Evolutionary conservation across 257 asterid genomes (phyloP).

Genomic region (Striga asiatica): DNA sequence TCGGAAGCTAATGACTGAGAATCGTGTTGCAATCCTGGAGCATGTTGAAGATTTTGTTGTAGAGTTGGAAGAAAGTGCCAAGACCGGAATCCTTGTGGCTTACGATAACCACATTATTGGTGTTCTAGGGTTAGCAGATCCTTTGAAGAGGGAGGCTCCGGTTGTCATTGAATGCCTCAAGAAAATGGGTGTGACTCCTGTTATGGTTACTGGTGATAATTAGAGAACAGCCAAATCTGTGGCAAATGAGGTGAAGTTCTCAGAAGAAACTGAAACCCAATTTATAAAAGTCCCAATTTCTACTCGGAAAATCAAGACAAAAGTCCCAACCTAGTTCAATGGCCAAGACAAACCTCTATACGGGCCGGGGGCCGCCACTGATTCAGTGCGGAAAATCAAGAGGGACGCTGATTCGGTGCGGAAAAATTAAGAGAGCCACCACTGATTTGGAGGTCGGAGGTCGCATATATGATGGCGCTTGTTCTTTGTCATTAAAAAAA

Average conservation of each 20-base stretch:
- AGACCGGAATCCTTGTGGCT: constrained; percentile 85
- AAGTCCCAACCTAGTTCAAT: too few relatives aligned
- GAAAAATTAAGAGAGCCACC: too few relatives aligned
- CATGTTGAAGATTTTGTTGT: constrained; percentile 65
- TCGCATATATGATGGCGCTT: too few relatives aligned
- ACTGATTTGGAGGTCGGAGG: too few relatives aligned
- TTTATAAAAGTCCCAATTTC: too few relatives aligned
- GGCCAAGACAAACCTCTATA: too few relatives aligned
- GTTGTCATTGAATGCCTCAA: constrained; percentile 81
- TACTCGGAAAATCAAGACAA: too few relatives aligned
- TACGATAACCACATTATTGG: constrained; percentile 45
- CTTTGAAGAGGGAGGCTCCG: constrained; percentile 93
- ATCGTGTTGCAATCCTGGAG: constrained; percentile 35
- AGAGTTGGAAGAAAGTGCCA: constrained; percentile 88
- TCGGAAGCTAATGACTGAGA: constrained; percentile 68
- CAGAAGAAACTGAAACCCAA: too few relatives aligned
- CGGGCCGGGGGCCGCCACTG: too few relatives aligned
- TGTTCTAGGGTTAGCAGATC: constrained; percentile 91
- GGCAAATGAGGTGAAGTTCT: constrained; percentile 94
- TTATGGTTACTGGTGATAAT: constrained; percentile 99
- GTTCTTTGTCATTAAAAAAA: too few relatives aligned
- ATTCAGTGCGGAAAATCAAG: too few relatives aligned
- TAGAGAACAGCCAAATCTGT: constrained; percentile 98
- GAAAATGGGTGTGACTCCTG: constrained; percentile 86
- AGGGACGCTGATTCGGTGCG: too few relatives aligned